Base-by-base conservation (phyloP, 2,329 filamentous ascomycete genomes). In the Zarea fungicola region DNA sequence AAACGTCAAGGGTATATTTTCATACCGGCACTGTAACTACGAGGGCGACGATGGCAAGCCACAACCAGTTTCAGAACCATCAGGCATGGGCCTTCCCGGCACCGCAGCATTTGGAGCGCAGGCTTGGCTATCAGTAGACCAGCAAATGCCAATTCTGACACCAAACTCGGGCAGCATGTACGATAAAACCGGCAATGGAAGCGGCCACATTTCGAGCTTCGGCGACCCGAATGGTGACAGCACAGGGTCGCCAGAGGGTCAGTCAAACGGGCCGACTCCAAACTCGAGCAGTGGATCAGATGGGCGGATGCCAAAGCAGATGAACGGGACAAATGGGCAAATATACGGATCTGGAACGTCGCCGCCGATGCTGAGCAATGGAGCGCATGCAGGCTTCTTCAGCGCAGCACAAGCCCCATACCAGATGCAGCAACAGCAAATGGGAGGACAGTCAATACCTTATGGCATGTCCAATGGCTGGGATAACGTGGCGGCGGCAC, bases 251-350 rank as follows among this genome's bases (percentile, higher is more conserved):
- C 71, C 76, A 3, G 76, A 77, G 19, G 70, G 68, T 6, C 66
- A 66, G 41, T 81, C 78, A 3, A 78, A 72, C 52, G 67, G 75
- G n/a, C 77, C 73, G 19, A 83, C 80, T 10, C 80, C 80, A 3
- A 82, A 78, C 56, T 83, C 80, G 4, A 80, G 75, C 51, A 60
- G 50, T 49, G 56, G 52, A 34, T 54, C 56, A 19, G 63, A 66
- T 13, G 45, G 28, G 10, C 36, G 37, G 14, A 34, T 31, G 19
- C 25, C 22, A 4, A 48, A 48, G 37, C 36, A 18, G 14, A 25
- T 21, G 14, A 41, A 26, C 25, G 39, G 23, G 21, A 32, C 5
- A 14, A 16, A 8, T 9, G 35, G 31, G 22, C 37, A 41, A 34
- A 7, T 48, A 14, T 48, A 41, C 14, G 45, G 36, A 9, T 26